Base-by-base conservation (phyloP, 257 asterid species). In the Thymus quinquecostatus region DNA sequence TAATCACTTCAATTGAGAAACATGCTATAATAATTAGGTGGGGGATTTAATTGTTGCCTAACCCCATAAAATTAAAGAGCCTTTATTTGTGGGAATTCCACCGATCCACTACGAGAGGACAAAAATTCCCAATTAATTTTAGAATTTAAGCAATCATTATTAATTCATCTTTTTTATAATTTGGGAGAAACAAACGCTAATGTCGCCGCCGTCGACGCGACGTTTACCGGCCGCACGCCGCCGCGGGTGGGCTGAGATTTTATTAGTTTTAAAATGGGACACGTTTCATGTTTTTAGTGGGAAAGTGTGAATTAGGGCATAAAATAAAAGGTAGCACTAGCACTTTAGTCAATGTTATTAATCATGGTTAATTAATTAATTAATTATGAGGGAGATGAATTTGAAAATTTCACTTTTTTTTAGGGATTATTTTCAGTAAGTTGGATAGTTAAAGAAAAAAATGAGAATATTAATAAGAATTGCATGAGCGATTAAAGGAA, bases 21-120 rank as follows among this genome's bases (percentile, higher is more conserved):
- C 33, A 51, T 30, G 14, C 6, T 5, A 51, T n/a, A 51, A 62
- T 21, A 21, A 27, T 9, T 43, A 63, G n/a, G 47, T 29, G 11
- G 69, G 10, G 11, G 54, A 64, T 13, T 54, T 34, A 11, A 33
- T 47, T 59, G 0, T 29, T 60, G 51, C 66, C 75, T 53, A 75
- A 44, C 65, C 56, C 75, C 75, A 61, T 21, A 62, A 75, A 60
- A 60, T 49, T 51, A 40, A n/a, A 9, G 29, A 43, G 6, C 30
- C 14, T 49, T 48, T 40, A 4, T 29, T 67, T 32, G 69, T 76
- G 80, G 72, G 72, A 27, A 55, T 40, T 69, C 80, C 76, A 69
- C 72, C 50, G 21, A 29, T 54, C 68, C 80, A 76, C 74, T 45
- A 63, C 56, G 72, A 30, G 64, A 51, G 80, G 80, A 28, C 56